Conservation (phyloP, 805 yeast genomes). For the Cyberlindnera saturnus region DNA sequence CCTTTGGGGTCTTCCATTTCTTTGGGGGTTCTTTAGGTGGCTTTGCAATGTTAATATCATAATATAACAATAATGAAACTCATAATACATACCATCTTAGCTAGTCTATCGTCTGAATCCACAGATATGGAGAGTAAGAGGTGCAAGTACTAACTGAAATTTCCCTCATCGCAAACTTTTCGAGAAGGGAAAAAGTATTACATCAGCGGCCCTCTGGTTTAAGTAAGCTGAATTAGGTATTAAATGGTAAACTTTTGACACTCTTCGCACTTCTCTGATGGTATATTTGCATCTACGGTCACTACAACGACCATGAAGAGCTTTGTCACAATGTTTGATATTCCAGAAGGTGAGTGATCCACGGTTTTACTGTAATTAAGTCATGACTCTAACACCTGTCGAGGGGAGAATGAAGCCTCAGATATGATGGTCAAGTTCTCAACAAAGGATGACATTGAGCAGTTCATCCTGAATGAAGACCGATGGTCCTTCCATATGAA, state of each 20-base stretch:
- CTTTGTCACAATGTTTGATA: background rate
- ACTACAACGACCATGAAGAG: background rate
- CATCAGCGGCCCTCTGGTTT: no score
- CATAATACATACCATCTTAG: background rate
- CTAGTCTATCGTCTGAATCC: background rate
- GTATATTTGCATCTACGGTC: no score
- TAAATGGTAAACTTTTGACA: no score
- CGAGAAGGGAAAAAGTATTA: background rate
- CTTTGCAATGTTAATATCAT: constrained; percentile 2
- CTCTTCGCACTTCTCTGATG: no score
- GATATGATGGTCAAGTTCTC: constrained; percentile 8
- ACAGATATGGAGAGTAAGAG: no score
- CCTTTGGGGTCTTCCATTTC: constrained; percentile 86
- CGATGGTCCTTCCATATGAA: constrained; percentile 7
- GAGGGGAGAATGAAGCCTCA: constrained; percentile 8
- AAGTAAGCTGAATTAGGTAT: no score
- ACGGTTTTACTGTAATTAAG: background rate
- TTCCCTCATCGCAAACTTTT: constrained; percentile 2
- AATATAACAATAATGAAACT: background rate
- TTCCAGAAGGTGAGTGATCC: constrained; percentile 1
- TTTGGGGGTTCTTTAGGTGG: constrained; percentile 45
- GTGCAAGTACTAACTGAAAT: background rate
- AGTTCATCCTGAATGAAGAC: background rate
- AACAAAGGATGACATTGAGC: background rate
- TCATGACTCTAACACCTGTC: background rate